A percentile compares a stretch with the other conserved stretches of the same genome.
These are phyloP conservation scores for Graphilbum ipis-grandicollis DNA, from an alignment of 2,329 filamentous ascomycete species.

Conservation along the genomic window DNA sequence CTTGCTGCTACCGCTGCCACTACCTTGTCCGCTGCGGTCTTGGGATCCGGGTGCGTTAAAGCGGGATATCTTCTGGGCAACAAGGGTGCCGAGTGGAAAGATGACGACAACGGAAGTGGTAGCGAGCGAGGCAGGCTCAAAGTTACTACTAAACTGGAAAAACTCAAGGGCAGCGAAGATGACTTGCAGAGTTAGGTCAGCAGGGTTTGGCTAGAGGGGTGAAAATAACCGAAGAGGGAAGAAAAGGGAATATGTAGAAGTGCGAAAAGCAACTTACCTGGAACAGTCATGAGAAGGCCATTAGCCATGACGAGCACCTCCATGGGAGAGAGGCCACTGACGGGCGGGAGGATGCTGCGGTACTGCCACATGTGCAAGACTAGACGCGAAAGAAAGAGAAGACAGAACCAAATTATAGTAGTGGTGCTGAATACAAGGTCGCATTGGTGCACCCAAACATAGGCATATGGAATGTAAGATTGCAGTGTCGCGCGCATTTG, in stretches of 20 bases:
- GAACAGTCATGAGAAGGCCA: conserved; percentile 36
- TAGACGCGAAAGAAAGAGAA: conserved; percentile 35
- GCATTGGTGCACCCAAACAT: conserved; percentile 21
- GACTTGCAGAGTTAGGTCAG: conserved; percentile 19
- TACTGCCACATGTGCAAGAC: conserved; percentile 28
- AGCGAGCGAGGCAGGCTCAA: conserved; percentile 32
- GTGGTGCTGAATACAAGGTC: conserved; percentile 16
- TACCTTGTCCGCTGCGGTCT: neutral
- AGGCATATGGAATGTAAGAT: neutral
- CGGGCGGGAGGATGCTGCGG: conserved; percentile 26
- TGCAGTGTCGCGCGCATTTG: conserved; percentile 18
- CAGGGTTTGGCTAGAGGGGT: neutral
- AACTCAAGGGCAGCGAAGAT: conserved; percentile 32
- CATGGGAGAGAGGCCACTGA: conserved; percentile 27
- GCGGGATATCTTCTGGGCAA: conserved; percentile 25
- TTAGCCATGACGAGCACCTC: conserved; percentile 39
- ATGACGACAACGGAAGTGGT: conserved; percentile 31
- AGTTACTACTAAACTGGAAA: conserved; percentile 18
- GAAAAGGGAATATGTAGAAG: neutral
- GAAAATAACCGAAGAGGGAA: neutral
- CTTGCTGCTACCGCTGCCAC: conserved; percentile 1
- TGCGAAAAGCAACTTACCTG: conserved; percentile 19
- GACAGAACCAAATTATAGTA: conserved; percentile 30
- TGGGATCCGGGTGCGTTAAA: conserved; percentile 9
- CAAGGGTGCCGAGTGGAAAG: conserved; percentile 32